Percentiles rank a stretch among this genome's conserved stretches.
Conservation (phyloP, 164 flowering plant genomes). For the Brasenia schreberi region DNA sequence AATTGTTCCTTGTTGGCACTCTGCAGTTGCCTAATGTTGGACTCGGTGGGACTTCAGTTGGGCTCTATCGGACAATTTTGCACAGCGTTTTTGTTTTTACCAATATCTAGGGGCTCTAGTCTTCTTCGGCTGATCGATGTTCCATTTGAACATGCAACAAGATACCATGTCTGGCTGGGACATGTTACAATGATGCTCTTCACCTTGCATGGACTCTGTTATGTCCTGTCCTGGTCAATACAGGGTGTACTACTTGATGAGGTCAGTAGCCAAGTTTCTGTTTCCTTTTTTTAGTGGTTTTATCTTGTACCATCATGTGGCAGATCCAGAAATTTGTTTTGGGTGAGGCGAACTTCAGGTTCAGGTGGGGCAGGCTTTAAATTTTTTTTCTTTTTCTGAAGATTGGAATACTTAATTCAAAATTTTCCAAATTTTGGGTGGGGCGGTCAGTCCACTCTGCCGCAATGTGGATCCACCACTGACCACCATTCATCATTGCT, state of each 20-base stretch:
- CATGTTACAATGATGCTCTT: constrained; percentile 77
- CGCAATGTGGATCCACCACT: no score
- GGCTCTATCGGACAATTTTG: constrained; percentile 66
- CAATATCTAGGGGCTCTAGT: constrained; percentile 74
- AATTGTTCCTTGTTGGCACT: not conserved
- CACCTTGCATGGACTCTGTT: constrained; percentile 65
- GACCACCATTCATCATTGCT: no score
- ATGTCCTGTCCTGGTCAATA: constrained; percentile 50
- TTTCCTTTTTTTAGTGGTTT: no score
- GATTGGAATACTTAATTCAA: no score
- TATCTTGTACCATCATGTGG: no score
- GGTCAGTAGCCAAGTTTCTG: constrained; percentile 25
- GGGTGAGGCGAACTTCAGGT: no score
- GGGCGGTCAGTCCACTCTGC: no score
- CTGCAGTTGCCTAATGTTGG: constrained; percentile 41
- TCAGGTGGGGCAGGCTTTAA: no score
- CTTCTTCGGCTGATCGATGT: constrained; percentile 80
- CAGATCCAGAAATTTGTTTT: no score
- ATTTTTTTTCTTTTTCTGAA: no score
- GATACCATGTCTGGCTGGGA: constrained; percentile 93
- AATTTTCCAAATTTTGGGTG: no score
- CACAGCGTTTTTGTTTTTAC: constrained; percentile 74
- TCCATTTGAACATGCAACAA: constrained; percentile 93
- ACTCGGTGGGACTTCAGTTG: constrained; percentile 43
- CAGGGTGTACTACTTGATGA: constrained; percentile 37